phyloP scores from a whole-genome alignment of 768 basidiomycete genomes.

The Botryobasidium botryosum region DNA sequence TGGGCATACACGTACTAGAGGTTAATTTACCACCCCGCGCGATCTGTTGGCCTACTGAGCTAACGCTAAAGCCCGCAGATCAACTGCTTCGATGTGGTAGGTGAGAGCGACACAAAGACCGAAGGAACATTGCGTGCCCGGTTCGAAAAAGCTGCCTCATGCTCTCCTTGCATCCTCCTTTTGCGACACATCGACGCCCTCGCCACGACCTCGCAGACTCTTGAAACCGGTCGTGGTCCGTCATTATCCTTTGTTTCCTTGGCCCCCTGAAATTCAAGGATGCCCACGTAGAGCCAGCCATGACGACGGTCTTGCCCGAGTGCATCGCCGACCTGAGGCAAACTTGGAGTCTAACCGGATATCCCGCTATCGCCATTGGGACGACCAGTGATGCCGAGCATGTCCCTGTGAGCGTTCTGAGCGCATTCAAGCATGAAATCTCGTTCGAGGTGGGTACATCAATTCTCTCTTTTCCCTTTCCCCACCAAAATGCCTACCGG shows the following conservation, averaged over 20 bases:
- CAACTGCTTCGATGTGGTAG: slow-evolving; percentile 69
- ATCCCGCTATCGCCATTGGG: slow-evolving; percentile 60
- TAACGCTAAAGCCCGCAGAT: slow-evolving; percentile 30
- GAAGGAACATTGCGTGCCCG: slow-evolving; percentile 53
- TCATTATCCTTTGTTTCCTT: background rate
- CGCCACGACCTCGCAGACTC: slow-evolving; percentile 43
- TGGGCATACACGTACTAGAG: slow-evolving; percentile 70
- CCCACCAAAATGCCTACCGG: background rate
- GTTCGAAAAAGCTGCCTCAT: slow-evolving; percentile 59
- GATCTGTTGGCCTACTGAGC: background rate
- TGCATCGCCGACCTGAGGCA: slow-evolving; percentile 39
- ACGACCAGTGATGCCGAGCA: slow-evolving; percentile 52
- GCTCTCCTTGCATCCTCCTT: slow-evolving; percentile 73
- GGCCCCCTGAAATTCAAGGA: slow-evolving; percentile 2
- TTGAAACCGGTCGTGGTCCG: slow-evolving; percentile 36
- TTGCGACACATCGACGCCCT: slow-evolving; percentile 71
- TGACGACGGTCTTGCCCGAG: slow-evolving; percentile 43
- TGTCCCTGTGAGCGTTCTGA: slow-evolving; percentile 42
- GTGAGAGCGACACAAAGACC: slow-evolving; percentile 60
- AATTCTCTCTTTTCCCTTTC: background rate
- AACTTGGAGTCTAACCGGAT: slow-evolving; percentile 42
- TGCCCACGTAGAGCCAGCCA: slow-evolving; percentile 31
- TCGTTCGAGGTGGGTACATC: slow-evolving; percentile 39
- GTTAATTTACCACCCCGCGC: slow-evolving; percentile 23
- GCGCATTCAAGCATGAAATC: slow-evolving; percentile 77